phyloP scores from a whole-genome alignment of 202 grass and related monocot species.

The Carex arenaria region DNA sequence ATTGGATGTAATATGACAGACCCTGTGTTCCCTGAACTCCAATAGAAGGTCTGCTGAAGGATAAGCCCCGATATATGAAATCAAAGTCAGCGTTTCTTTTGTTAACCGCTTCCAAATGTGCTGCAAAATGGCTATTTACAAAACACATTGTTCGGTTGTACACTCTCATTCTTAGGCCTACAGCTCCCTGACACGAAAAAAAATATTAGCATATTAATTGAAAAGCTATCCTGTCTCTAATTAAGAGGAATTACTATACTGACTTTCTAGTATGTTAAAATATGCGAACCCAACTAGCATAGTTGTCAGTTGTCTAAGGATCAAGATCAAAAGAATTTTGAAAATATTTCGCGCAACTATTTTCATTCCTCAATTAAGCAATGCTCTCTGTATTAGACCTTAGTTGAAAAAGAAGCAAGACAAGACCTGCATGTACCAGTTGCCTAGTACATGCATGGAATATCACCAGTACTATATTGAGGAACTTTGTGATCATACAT shows the following conservation, averaged over 20 bases:
- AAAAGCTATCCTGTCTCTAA: not conserved
- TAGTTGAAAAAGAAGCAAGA: not conserved
- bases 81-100: constrained; percentile 93
- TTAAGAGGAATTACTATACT: not conserved
- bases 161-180: constrained; percentile 98
- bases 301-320: not conserved
- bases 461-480: not conserved
- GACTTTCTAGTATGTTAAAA: not conserved
- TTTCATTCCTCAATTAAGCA: not conserved
- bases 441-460: not conserved
- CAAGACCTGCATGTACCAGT: not conserved
- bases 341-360: not conserved
- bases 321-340: not conserved
- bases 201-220: constrained; percentile 25
- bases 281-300: not conserved
- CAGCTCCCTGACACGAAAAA: constrained; percentile 67
- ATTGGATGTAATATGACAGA: constrained; percentile 31
- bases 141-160: constrained; percentile 90
- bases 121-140: constrained; percentile 96
- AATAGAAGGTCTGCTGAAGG: constrained; percentile 80
- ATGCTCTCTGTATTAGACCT: not conserved
- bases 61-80: constrained; percentile 79
- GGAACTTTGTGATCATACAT: constrained; percentile 16
- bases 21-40: constrained; percentile 71
- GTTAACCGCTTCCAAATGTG: constrained; percentile 93